These are phyloP conservation scores for Gossypium anomalum DNA, from an alignment of 345 rosid genomes.

Conservation along the genomic window DNA sequence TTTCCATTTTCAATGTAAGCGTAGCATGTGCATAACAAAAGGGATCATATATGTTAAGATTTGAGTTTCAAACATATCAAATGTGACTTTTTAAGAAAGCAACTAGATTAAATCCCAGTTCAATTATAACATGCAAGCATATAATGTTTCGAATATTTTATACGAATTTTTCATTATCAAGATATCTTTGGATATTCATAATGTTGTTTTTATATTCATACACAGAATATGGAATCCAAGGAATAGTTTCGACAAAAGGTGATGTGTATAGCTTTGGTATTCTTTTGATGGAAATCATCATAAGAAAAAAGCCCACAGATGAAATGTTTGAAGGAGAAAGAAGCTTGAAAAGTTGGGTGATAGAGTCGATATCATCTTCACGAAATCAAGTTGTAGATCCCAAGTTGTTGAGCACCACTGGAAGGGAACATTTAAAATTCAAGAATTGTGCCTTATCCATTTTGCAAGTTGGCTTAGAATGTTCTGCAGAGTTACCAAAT, in stretches of 20 bases:
- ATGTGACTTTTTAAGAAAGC: too few relatives aligned
- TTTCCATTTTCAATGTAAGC: conserved; percentile 5
- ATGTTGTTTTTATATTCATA: not conserved
- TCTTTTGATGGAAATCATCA: not conserved
- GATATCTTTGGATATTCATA: too few relatives aligned
- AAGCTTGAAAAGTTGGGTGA: not conserved
- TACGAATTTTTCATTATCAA: too few relatives aligned
- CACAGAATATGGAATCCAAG: not conserved
- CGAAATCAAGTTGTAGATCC: not conserved
- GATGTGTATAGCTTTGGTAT: not conserved
- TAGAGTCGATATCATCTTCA: too few relatives aligned
- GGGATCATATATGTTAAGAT: too few relatives aligned
- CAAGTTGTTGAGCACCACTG: not conserved
- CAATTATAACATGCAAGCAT: not conserved
- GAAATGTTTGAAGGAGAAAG: not conserved
- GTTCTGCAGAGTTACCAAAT: too few relatives aligned
- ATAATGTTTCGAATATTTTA: not conserved
- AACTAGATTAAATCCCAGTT: too few relatives aligned
- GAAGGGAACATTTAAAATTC: too few relatives aligned
- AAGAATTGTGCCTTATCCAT: too few relatives aligned
- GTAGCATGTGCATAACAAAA: not conserved
- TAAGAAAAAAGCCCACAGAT: not conserved
- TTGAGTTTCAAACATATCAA: too few relatives aligned
- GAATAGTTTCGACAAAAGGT: not conserved
- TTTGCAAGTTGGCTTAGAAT: too few relatives aligned